Evolutionary conservation across 2,329 filamentous ascomycete species (phyloP).

Genomic region (Chaetomiaceae sp.): DNA sequence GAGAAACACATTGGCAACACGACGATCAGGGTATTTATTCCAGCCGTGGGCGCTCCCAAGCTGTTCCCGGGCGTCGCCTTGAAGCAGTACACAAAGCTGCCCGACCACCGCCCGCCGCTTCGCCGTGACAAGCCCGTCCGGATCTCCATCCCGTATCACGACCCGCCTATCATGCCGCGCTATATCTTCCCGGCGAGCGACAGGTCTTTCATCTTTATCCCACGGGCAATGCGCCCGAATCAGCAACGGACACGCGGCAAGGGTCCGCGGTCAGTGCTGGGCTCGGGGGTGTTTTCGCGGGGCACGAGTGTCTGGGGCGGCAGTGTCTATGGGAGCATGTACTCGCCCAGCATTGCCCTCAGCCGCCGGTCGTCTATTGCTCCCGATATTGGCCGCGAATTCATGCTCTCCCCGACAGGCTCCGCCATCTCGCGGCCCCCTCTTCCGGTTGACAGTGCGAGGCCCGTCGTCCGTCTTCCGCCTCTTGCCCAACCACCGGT

Average conservation of each 20-base stretch:
- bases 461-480: constrained; percentile 80
- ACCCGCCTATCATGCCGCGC: constrained; percentile 49
- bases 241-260: constrained; percentile 76
- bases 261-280: constrained; percentile 67
- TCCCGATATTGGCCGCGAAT: constrained; percentile 64
- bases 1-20: constrained; percentile 81
- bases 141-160: constrained; percentile 76
- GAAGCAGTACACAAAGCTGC: constrained; percentile 88
- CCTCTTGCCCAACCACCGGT: constrained; percentile 44
- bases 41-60: constrained; percentile 66
- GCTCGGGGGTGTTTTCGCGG: constrained; percentile 63
- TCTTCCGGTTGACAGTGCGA: constrained; percentile 54
- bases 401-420: constrained; percentile 72
- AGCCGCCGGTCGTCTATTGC: constrained; percentile 80
- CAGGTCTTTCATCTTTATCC: constrained; percentile 96
- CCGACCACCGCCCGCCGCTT: constrained; percentile 88
- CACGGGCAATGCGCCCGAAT: constrained; percentile 85
- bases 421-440: constrained; percentile 68
- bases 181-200: constrained; percentile 90
- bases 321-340: constrained; percentile 64
- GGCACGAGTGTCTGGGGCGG: constrained; percentile 77
- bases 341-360: constrained; percentile 81
- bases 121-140: constrained; percentile 94
- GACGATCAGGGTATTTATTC: constrained; percentile 75
- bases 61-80: constrained; percentile 71